Evolutionary conservation across 352 stramenopile genomes (phyloP), one percentile per base, ranked within the genome.

Genomic region (Pythium phragmitis): DNA sequence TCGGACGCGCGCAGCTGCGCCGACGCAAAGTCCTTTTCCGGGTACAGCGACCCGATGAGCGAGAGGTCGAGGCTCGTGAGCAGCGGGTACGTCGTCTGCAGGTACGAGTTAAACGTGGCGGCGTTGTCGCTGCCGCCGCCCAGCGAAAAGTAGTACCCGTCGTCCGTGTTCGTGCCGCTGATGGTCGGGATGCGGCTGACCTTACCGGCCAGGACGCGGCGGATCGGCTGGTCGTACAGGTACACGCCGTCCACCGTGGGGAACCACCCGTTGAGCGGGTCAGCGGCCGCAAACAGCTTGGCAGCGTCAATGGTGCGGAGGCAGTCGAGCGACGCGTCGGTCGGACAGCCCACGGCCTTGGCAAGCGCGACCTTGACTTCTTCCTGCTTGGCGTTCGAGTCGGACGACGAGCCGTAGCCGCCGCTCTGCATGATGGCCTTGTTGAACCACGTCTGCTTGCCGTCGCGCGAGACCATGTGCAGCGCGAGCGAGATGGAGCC

Each of bases 111-210:
- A 1, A 60, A 51, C 37, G 42, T 26, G 12, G 36, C 33, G 5
- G 56, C 46, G 21, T 64, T 30, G 26, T 30, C 26, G 9, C 12
- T 36, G 8, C 9, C 21, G n/a, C 54, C 33, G 19, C 36, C 7
- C 12, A 16, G 34, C n/a, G 46, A 30, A 37, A 57, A 56, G 3
- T 50, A 30, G 57, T 43, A 64, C 8, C 57, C 57, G 39, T 64
- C 57, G 23, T 64, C 57, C 34, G 57, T 57, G 57, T 57, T 64
- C 4, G 57, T 64, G 34, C 57, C 46, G 6, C 41, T 13, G 30
- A 64, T 19, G 7, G 46, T 64, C 21, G 57, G 57, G 12, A 64
- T 57, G 19, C 47, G 45, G 57, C 57, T 64, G n/a, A 64, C 37
- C n/a, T 64, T 64, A 36, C 36, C 19, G 6, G 34, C 48, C 14